Evolutionary conservation across 2,329 filamentous ascomycete species (phyloP), one percentile per base, ranked within the genome.

Genomic region (Microsporum audouinii): DNA sequence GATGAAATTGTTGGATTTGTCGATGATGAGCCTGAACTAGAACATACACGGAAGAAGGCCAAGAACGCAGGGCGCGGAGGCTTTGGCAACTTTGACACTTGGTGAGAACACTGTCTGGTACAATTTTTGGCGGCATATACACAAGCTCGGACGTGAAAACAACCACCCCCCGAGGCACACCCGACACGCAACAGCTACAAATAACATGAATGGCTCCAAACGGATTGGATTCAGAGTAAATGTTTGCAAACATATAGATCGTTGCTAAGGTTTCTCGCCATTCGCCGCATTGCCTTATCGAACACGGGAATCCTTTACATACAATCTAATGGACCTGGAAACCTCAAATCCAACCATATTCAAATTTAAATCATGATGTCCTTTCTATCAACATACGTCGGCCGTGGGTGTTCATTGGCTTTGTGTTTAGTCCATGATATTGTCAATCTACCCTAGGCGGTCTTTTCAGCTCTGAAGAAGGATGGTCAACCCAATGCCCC

Each of bases 81-180:
- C 0, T 99, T 97, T 79, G 91, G 92, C 1, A 95, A 96, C 74
- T 99, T 99, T 73, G 91, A 96, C 75, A 83, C 78, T 41, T 99
- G 94, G 92, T 96, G 59, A 65, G 10, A 12, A 5, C 45, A 7
- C 4, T 23, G n/a, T 29, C n/a, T 27, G 4, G 5, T 49, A 29
- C 12, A n/a, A 14, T 7, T 29, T 8, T 43, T n/a, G 27, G 1
- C 8, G 31, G 29, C 27, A 33, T 53, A 31, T 33, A 34, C 49
- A 7, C 29, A 53, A 7, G 31, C 1, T 33, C 12, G 12, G 27
- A 14, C 10, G 12, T 1, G 4, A 5, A 43, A 43, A 43, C 4
- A 43, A 14, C n/a, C n/a, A 12, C 12, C 39, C n/a, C n/a, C 12
- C 10, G n/a, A 14, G 39, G 5, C 10, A 17, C 4, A 43, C 39